Percentiles rank a stretch among this genome's conserved stretches.
Conservation (phyloP, 2,329 filamentous ascomycete genomes). For the Cadophora luteo-olivacea region DNA sequence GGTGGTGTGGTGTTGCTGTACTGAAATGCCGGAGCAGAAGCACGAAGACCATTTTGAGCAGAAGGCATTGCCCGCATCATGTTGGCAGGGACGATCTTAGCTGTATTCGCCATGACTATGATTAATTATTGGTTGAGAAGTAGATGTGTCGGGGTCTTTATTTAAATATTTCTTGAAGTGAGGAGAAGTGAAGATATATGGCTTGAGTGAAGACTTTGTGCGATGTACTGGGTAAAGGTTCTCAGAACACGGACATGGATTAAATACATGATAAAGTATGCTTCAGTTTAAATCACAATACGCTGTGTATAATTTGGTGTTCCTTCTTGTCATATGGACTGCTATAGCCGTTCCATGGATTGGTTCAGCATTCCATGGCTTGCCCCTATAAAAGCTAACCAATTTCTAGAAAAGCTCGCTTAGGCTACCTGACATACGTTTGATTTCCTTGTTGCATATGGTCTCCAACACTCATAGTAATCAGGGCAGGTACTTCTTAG, state of each 20-base stretch:
- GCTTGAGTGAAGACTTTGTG: not conserved
- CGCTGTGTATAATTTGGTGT: not conserved
- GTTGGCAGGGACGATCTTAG: not conserved
- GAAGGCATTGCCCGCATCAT: not conserved
- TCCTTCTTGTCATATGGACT: constrained; percentile 2
- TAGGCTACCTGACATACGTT: not conserved
- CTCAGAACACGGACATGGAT: not conserved
- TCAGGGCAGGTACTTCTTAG: not conserved
- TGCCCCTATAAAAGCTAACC: not conserved
- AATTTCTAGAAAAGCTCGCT: not conserved
- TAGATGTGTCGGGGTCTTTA: not conserved
- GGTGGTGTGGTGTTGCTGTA: not conserved
- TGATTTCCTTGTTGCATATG: not conserved
- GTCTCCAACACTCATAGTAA: not conserved
- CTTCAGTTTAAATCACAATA: not conserved
- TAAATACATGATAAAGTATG: not conserved
- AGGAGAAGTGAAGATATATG: not conserved
- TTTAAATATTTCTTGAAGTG: not conserved
- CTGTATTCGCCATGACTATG: not conserved
- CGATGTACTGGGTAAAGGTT: not conserved
- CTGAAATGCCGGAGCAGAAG: not conserved
- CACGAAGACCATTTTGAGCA: not conserved
- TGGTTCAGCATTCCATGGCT: not conserved
- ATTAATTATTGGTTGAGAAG: not conserved
- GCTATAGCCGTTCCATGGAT: not conserved